Base-by-base conservation (phyloP, 495 filamentous ascomycete species). In the Filosporella fistucella region DNA sequence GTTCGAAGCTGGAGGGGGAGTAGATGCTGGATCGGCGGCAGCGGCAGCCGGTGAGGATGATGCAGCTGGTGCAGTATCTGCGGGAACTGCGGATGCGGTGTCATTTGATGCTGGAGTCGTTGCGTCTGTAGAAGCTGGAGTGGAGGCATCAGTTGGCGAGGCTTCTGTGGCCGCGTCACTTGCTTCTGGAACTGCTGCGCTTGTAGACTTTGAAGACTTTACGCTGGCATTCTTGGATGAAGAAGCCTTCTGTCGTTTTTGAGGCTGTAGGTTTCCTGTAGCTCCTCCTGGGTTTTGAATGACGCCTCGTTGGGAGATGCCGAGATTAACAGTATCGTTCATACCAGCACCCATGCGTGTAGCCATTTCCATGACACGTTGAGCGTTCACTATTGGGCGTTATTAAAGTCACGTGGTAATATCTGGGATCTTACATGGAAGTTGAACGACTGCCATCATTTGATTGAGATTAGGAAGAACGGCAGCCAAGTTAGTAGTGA, bases 211-310 rank as follows among this genome's bases (percentile, higher is more conserved):
- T 3, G 41, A 29, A 33, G 41, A 18, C 23, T 26, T 30, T 44
- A 4, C 16, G 18, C 33, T 44, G 41, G 26, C 24, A 12, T n/a
- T 16, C 20, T 28, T 42, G 20, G 39, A 42, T 9, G 37, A 42
- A 17, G 39, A 25, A 7, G 41, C 10, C 11, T 34, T 21, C 28
- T 49, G 36, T 11, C 46, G 36, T 25, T 42, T 40, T 32, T 41
- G 46, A 26, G 46, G 46, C 26, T 10, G 17, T n/a, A 50, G 47
- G 26, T 34, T 50, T 37, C 48, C 48, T 2, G 14, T 22, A 20
- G 58, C 58, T 32, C 58, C 58, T 0, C 58, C 58, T 9, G 58
- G 58, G 44, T 61, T 61, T 24, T 47, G 40, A 23, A 49, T 45
- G 24, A 61, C 43, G 20, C 25, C 35, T 14, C 58, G 47, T 34